phyloP scores from a whole-genome alignment of 306 rosid species.

The Acacia crassicarpa region DNA sequence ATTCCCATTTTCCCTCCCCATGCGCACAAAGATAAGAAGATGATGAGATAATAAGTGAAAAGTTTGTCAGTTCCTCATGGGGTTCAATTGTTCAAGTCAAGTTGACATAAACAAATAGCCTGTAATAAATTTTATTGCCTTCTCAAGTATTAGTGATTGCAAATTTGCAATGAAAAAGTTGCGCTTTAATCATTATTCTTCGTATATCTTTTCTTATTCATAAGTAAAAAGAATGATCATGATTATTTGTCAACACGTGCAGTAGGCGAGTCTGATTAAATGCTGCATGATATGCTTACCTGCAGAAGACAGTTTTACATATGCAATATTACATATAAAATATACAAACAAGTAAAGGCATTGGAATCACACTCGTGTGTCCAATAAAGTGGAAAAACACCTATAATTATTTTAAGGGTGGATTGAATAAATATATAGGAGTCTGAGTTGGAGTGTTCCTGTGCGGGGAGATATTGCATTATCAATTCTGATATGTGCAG shows the following conservation, averaged over 20 bases:
- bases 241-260: neutral
- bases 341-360: neutral
- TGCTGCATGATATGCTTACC: neutral
- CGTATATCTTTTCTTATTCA: neutral
- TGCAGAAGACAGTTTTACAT: neutral
- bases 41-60: neutral
- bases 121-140: neutral
- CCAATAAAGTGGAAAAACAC: neutral
- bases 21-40: neutral
- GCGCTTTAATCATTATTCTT: neutral
- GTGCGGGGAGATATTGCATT: neutral
- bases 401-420: neutral
- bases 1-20: neutral
- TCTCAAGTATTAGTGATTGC: neutral
- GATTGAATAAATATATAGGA: neutral
- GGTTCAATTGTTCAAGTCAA: neutral
- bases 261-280: neutral
- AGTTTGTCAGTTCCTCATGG: neutral
- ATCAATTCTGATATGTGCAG: neutral
- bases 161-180: neutral
- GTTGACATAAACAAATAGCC: neutral
- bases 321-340: neutral
- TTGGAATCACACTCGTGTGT: neutral
- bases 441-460: conserved; percentile 4
- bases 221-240: neutral